Evolutionary conservation across 495 filamentous ascomycete species (phyloP), one percentile per base, ranked within the genome.

Genomic region (Penicillium canariense): DNA sequence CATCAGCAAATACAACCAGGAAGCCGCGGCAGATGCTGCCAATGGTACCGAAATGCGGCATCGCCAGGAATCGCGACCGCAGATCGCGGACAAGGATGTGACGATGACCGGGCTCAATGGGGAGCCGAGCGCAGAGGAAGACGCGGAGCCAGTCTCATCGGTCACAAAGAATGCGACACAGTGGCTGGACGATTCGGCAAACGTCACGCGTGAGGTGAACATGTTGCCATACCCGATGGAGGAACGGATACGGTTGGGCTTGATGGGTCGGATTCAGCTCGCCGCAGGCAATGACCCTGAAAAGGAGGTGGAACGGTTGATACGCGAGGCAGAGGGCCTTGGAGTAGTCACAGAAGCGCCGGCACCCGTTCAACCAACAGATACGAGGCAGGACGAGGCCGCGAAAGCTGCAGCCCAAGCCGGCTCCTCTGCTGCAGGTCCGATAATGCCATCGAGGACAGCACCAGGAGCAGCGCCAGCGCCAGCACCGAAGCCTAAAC

Each of bases 1-100:
- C 18, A 79, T 79, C 34, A 76, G 74, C 66, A 77, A 76, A 54
- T 77, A 77, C 49, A 79, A 79, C 42, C 67, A 72, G 26, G 65
- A 75, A 60, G 76, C 76, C 2, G 76, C 74, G 35, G 69, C 72
- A 9, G 74, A 78, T 56, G 76, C 71, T n/a, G 69, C 65, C 20
- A 62, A 62, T 10, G 68, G 70, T 8, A 54, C 40, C 8, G 51
- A 36, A 10, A 7, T 23, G 11, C 47, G 43, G 22, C 59, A 66
- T 36, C 43, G 57, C 15, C 55, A 60, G 27, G 58, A 38, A 15
- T 53, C 51, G 58, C 52, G 52, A 17, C 57, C 42, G 35, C 54
- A 53, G 23, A 52, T 45, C 14, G 52, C 42, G 15, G 62, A 62
- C 7, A 68, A 62, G 12, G 72, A 72, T 48, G 56, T 63, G 44